phyloP scores from a whole-genome alignment of 1,284 basidiomycete genomes.

The Apiotrichum siamense region DNA sequence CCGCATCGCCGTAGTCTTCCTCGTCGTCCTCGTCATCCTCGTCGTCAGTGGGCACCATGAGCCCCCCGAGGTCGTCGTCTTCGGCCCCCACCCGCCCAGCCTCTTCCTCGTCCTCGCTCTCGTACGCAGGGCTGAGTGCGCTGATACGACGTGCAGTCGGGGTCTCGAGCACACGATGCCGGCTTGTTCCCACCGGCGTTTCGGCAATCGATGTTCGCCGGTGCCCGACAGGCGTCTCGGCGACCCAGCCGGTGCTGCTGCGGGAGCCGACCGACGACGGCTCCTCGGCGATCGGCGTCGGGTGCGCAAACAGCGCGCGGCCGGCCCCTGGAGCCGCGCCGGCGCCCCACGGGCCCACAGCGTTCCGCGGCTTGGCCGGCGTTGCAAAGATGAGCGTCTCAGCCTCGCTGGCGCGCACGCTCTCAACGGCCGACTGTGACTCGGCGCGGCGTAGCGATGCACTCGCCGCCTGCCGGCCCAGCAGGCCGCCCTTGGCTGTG shows the following conservation, averaged over 20 bases:
- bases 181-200: not conserved
- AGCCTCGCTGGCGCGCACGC: not conserved
- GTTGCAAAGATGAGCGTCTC: conserved; percentile 39
- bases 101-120: not conserved
- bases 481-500: conserved; percentile 12
- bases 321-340: not conserved
- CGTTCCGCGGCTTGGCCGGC: conserved; percentile 30
- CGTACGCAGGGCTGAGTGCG: not conserved
- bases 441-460: not conserved
- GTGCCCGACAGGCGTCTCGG: conserved; percentile 9
- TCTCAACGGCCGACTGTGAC: conserved; percentile 4
- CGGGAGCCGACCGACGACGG: conserved; percentile 10
- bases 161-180: not conserved
- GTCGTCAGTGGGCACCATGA: conserved; percentile 44
- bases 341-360: conserved; percentile 13
- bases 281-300: conserved; percentile 41
- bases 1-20: not conserved
- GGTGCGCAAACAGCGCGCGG: conserved; percentile 5
- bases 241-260: not conserved
- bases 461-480: conserved; percentile 16
- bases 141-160: not conserved
- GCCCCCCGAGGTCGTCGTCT: conserved; percentile 31
- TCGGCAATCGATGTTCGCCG: conserved; percentile 3
- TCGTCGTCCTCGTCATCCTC: conserved; percentile 19
- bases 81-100: not conserved